These are phyloP conservation scores for Fusarium pseudoanthophilum DNA, from an alignment of 2,329 filamentous ascomycete species.

Conservation along the genomic window DNA sequence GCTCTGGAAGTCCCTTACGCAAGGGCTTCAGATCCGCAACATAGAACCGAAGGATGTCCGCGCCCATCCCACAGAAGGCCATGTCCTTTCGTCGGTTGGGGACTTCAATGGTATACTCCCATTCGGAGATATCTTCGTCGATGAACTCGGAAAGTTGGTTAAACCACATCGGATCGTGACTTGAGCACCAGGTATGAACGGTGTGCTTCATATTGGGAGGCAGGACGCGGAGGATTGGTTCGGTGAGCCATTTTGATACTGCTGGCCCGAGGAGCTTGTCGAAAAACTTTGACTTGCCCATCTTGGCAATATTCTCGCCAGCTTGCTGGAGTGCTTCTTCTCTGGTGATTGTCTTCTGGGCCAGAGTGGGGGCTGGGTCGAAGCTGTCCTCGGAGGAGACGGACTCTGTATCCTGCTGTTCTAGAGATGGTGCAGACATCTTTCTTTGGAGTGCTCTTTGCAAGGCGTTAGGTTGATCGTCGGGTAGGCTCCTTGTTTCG, in stretches of 20 bases:
- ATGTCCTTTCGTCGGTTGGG: background rate
- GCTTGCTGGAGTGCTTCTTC: background rate
- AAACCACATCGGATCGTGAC: background rate
- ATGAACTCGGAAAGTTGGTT: background rate
- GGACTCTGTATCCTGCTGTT: background rate
- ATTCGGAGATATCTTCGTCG: background rate
- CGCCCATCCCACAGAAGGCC: background rate
- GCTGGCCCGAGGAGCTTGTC: background rate
- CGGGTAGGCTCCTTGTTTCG: fast-evolving
- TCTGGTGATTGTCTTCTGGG: background rate
- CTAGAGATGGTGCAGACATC: fast-evolving
- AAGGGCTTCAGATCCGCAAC: background rate
- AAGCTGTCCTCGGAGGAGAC: background rate
- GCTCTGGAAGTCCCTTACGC: background rate
- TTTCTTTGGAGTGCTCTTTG: background rate
- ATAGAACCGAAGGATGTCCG: background rate
- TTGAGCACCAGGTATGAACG: background rate
- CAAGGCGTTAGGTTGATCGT: fast-evolving
- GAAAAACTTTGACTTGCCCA: background rate
- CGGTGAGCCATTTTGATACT: background rate
- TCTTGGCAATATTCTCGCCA: background rate
- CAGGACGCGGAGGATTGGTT: background rate
- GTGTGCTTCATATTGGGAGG: background rate
- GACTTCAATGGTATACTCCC: background rate
- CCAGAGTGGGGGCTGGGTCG: background rate